Base-by-base conservation (phyloP, 345 rosid species). In the Ceriops decandra region DNA sequence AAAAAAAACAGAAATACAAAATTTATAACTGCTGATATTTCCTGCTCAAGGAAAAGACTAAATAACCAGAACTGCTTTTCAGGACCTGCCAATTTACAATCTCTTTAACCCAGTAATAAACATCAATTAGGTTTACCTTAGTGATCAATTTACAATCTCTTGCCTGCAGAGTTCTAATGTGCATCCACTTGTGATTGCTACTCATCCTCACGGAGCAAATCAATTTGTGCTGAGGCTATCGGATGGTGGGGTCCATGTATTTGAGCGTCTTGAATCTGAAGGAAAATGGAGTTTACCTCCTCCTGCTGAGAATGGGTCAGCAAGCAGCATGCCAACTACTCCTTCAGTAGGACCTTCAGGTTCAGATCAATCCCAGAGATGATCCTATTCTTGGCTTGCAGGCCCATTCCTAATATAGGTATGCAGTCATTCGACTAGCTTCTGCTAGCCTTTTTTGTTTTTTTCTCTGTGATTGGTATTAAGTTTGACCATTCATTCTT, bases 211-310 rank as follows among this genome's bases (percentile, higher is more conserved):
- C 26, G 99, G 89, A 73, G 76, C 96, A 31, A 90, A 88, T 72
- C 91, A 91, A 81, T 88, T 91, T 80, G 98, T 97, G 0, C 66
- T 93, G 79, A 97, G 98, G 42, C 86, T 93, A 21, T 88, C 98
- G 15, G 98, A 93, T 78, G 98, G 98, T 2, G 95, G 96, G 52
- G 98, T 93, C 66, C 92, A 93, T 74, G 87, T 91, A 35, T 85
- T 91, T 60, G 97, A 93, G 84, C 98, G 97, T 52, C 89, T 89
- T 22, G 98, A 93, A 78, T 87, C 98, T 27, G 95, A 93, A 73
- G 88, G 88, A 57, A 91, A 87, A 83, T 93, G 98, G 98, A 97
- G 98, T 21, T 80, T 85, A 60, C 91, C 96, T 57, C 96, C 95
- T 57, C 95, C 93, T 13, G 80, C 80, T 11, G 98, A 93, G 82